Conservation (phyloP, 2,329 filamentous ascomycete species). For the Neopestalotiopsis rosae region DNA sequence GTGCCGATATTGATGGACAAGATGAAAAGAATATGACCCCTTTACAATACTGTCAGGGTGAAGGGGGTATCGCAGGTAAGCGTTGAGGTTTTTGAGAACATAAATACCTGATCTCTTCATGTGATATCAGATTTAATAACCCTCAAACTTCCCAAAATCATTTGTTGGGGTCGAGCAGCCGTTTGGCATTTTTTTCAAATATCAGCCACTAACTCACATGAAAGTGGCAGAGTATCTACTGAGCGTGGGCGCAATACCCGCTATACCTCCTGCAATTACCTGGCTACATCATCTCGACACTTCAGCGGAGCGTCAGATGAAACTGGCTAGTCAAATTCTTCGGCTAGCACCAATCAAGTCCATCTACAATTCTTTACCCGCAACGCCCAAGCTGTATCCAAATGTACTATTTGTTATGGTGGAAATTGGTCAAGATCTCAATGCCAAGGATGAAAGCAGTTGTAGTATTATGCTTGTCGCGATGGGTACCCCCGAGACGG, state of each 20-base stretch:
- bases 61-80: neutral
- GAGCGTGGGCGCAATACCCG: neutral
- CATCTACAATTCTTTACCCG: neutral
- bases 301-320: neutral
- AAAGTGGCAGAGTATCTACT: neutral
- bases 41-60: neutral
- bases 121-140: no score
- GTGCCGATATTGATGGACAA: neutral
- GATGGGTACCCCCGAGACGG: accelerated
- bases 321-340: neutral
- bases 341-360: neutral
- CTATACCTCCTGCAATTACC: neutral
- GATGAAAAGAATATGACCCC: neutral
- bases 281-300: neutral
- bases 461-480: neutral
- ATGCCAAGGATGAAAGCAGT: neutral
- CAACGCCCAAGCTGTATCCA: neutral
- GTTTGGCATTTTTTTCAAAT: no score
- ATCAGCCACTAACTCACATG: neutral
- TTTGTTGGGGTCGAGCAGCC: no score
- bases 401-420: neutral
- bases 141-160: no score
- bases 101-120: no score
- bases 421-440: neutral
- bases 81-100: no score